A percentile compares a stretch with the other conserved stretches of the same genome.
These are phyloP conservation scores for Balamuthia mandrillaris DNA, from an alignment of 208 protist species.

Conservation along the genomic window DNA sequence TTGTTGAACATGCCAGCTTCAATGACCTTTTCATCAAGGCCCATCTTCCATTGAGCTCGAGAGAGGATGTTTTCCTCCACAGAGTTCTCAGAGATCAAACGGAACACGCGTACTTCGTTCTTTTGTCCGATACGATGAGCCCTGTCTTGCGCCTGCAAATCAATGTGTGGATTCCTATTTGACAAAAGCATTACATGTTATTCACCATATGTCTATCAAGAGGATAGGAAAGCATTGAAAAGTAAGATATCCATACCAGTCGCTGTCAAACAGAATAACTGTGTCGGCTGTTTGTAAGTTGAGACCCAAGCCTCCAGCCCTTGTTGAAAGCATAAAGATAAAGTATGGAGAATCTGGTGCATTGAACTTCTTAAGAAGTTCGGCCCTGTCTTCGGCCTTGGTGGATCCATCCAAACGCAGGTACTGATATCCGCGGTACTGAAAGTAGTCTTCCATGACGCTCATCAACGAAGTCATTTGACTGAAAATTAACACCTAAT, in stretches of 20 bases:
- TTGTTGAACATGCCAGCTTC: slow-evolving; percentile 74
- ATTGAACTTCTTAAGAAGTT: slow-evolving; percentile 60
- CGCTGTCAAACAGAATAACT: slow-evolving; percentile 73
- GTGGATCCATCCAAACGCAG: slow-evolving; percentile 62
- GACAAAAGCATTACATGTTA: slow-evolving; percentile 12
- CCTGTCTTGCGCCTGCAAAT: slow-evolving; percentile 73
- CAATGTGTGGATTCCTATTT: slow-evolving; percentile 67
- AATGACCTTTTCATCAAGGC: slow-evolving; percentile 74
- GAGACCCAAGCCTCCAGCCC: slow-evolving; percentile 71
- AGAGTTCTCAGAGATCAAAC: slow-evolving; percentile 55
- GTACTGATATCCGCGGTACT: slow-evolving; percentile 40
- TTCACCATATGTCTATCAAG: background rate
- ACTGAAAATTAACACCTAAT: slow-evolving; percentile 63
- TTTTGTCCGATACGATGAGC: slow-evolving; percentile 75
- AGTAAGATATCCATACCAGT: slow-evolving; percentile 54
- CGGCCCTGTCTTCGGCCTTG: slow-evolving; percentile 35
- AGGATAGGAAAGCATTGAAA: background rate
- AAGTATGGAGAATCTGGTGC: slow-evolving; percentile 51
- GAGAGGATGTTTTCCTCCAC: slow-evolving; percentile 72
- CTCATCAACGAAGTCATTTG: slow-evolving; percentile 64
- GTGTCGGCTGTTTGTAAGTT: slow-evolving; percentile 74
- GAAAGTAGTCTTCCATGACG: slow-evolving; percentile 65
- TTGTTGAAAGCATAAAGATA: slow-evolving; percentile 67
- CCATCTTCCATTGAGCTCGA: slow-evolving; percentile 63
- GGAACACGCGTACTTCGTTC: slow-evolving; percentile 66